Base-by-base conservation (phyloP, 306 rosid species). In the Vicia faba region DNA sequence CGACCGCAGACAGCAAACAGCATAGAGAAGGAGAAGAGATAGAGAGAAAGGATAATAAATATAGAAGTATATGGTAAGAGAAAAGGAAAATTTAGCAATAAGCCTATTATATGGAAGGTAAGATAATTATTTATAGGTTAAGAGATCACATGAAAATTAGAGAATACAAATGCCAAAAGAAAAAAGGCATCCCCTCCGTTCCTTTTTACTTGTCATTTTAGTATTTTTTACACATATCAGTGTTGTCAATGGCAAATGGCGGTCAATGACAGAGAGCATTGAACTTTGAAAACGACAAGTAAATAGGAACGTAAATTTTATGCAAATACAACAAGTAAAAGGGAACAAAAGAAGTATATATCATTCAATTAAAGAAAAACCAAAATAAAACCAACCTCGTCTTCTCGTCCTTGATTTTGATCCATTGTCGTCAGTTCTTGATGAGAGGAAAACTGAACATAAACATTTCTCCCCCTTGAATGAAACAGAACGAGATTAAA, bases 361-460 rank as follows among this genome's bases (percentile, higher is more conserved):
- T 1, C 39, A 33, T 69, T 53, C 28, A 56, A 50, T 43, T 39
- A 20, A 20, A 39, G 58, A 61, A 54, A 23, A 61, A 61, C 12
- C 62, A 41, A 76, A 78, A 69, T 20, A 51, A 69, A 79, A 67
- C 85, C 75, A 84, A 95, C 99, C 99, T 95, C 99, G 61, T 95
- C 96, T 70, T 87, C 99, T 64, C 99, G 89, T 44, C 91, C 96
- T 90, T 95, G 99, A 64, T 69, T 90, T 72, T 90, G 97, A 75
- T 95, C 96, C 89, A 89, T 84, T 11, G 96, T 95, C 29, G 99
- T 95, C 50, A 95, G 75, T 71, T 95, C 99, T 81, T 83, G 97
- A 86, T 95, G 99, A 8, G 99, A 95, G 35, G 99, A 95, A 79
- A 86, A 95, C 75, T 95, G 99, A 75, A 90, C 86, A 85, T 95